Base-by-base conservation (phyloP, 305 asterid genomes). In the Fraxinus velutina region DNA sequence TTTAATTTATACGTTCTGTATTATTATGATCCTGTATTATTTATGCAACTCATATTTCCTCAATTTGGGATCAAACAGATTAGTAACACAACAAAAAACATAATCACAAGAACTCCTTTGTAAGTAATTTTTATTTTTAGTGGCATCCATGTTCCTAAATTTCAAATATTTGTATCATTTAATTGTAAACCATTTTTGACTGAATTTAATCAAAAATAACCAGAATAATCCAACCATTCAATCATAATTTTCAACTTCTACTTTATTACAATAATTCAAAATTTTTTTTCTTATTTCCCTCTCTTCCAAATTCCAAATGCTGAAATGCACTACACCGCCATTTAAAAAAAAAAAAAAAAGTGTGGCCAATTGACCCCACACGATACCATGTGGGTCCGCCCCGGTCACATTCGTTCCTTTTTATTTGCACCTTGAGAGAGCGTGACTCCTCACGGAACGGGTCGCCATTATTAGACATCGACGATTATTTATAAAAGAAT, bases 61-160 rank as follows among this genome's bases (percentile, higher is more conserved):
- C 77, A 13, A 44, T 79, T 77, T 60, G 47, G n/a, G 19, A 21
- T 79, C 44, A 22, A 44, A 81, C 55, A n/a, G 12, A 82, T 57
- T 78, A 4, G 10, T 34, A 15, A 57, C n/a, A 66, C 33, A 3
- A 66, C 9, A 12, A 36, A 29, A 29, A 15, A 37, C 73, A 66
- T 9, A 5, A 24, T 4, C 24, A 76, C 19, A 62, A n/a, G 2
- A 29, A 52, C 74, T 47, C 79, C 70, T 37, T 27, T 52, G 55
- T 34, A 6, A 78, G 80, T 39, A 42, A 30, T 33, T 78, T 79
- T 39, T 62, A 75, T 79, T 30, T 21, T 42, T 75, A 33, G 7
- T 22, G 27, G 24, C 42, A 47, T 75, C 74, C 0, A 75, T 9
- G 66, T 73, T 64, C 81, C 57, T 19, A 9, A 4, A 64, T 27